Evolutionary conservation across 805 yeast genomes (phyloP).

Genomic region (Sungouiella thailandica): DNA sequence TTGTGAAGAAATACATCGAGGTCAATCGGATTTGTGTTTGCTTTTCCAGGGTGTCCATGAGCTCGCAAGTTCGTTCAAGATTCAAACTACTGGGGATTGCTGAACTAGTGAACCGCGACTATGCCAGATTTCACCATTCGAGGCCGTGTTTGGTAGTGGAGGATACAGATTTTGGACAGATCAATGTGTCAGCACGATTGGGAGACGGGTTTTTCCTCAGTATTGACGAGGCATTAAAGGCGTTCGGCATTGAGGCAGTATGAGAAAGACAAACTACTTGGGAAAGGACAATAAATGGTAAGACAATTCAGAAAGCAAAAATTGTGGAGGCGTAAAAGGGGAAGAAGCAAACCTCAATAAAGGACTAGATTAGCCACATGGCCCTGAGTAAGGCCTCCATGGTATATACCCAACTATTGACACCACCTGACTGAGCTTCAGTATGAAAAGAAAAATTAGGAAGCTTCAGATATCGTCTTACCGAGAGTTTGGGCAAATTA

Average conservation of each 20-base stretch:
- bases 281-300: too few species aligned
- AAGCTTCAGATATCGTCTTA: too few species aligned
- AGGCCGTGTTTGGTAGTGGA: not conserved
- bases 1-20: conserved; percentile 49
- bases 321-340: too few species aligned
- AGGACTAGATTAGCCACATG: too few species aligned
- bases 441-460: too few species aligned
- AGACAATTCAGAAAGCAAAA: too few species aligned
- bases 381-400: too few species aligned
- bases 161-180: not conserved
- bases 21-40: conserved; percentile 51
- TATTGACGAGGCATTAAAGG: conserved; percentile 53
- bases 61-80: conserved; percentile 41
- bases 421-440: too few species aligned
- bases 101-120: conserved; percentile 18
- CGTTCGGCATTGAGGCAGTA: conserved; percentile 11
- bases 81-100: conserved; percentile 54
- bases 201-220: conserved; percentile 40
- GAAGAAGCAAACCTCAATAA: too few species aligned
- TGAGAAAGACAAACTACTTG: too few species aligned
- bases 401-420: too few species aligned
- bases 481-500: too few species aligned
- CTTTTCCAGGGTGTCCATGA: conserved; percentile 56
- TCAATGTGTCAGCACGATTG: conserved; percentile 14
- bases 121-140: conserved; percentile 3